Evolutionary conservation across 306 rosid species (phyloP), one percentile per base, ranked within the genome.

Genomic region (Lathyrus tuberosus): DNA sequence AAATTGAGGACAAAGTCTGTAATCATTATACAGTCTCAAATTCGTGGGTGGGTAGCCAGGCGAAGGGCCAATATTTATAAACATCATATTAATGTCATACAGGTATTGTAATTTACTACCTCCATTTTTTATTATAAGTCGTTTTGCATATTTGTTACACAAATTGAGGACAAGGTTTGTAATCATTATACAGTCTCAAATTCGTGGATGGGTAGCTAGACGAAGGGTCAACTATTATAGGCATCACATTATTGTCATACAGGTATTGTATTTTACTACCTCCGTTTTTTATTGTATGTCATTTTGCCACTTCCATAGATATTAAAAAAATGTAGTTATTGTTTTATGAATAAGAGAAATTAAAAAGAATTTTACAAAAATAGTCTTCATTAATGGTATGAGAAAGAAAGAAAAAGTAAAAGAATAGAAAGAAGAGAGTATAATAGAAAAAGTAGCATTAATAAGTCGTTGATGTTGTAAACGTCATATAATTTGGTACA

Each of bases 1-100:
- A 86, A 82, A 35, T 53, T 62, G 54, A 86, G 79, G 77, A 77
- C 81, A 14, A 85, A 73, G 65, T 82, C 88, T 76, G 89, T 79
- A 13, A 17, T 85, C 58, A 77, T 71, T 80, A 84, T 93, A 72
- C 97, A 93, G 82, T 84, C 96, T 69, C 87, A 72, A 67, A 43
- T 76, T 28, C 94, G 97, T 64, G 88, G 87, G 10, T 88, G 96
- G 95, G 40, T 83, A 24, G 88, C 79, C 24, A 86, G 89, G 80
- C 83, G 77, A 75, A 78, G 67, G 69, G 84, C 87, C 71, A 71
- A 20, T 42, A 51, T 52, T 76, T 78, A 84, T 51, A 86, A 76
- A 57, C 90, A 75, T 52, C 46, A 28, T 47, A 73, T 85, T 51
- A 69, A 81, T 65, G 69, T 82, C 70, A 85, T 93, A 70, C 98